phyloP scores from a whole-genome alignment of 306 rosid species.

The Senna siamea region DNA sequence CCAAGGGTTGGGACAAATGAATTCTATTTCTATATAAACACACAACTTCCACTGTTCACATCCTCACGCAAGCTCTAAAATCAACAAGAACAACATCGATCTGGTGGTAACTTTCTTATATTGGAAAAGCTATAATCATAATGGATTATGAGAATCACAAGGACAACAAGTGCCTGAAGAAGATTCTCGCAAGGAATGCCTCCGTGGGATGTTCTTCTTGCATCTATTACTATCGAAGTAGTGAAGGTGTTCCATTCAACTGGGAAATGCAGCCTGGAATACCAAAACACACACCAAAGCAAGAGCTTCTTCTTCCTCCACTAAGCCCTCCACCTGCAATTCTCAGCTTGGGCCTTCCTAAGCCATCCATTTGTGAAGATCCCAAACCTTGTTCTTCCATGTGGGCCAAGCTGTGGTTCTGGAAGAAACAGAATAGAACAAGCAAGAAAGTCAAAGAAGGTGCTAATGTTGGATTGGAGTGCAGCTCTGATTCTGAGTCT shows the following conservation, averaged over 20 bases:
- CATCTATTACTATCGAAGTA: slow-evolving; percentile 56
- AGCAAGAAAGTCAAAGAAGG: neutral
- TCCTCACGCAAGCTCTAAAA: neutral
- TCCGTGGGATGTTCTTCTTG: slow-evolving; percentile 71
- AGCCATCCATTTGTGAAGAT: slow-evolving; percentile 45
- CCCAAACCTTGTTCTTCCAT: slow-evolving; percentile 37
- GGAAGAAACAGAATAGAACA: slow-evolving; percentile 50
- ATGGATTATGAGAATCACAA: slow-evolving; percentile 49
- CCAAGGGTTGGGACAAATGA: neutral
- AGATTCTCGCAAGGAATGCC: slow-evolving; percentile 52
- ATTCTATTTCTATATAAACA: slow-evolving; percentile 35
- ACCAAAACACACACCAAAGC: slow-evolving; percentile 50
- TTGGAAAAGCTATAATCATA: neutral
- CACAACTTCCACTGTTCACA: neutral
- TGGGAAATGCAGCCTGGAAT: slow-evolving; percentile 92
- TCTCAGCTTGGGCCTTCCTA: slow-evolving; percentile 58
- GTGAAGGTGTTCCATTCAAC: slow-evolving; percentile 81
- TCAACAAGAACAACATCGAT: neutral
- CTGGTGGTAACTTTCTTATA: neutral
- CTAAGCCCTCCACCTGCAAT: slow-evolving; percentile 77
- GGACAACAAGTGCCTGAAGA: slow-evolving; percentile 38
- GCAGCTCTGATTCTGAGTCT: slow-evolving; percentile 56
- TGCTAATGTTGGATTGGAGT: slow-evolving; percentile 32
- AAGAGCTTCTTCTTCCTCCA: slow-evolving; percentile 50
- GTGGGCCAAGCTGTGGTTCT: slow-evolving; percentile 45